phyloP scores from a whole-genome alignment of 73 alveolate genomes.

The Paramecium sonneborni region DNA sequence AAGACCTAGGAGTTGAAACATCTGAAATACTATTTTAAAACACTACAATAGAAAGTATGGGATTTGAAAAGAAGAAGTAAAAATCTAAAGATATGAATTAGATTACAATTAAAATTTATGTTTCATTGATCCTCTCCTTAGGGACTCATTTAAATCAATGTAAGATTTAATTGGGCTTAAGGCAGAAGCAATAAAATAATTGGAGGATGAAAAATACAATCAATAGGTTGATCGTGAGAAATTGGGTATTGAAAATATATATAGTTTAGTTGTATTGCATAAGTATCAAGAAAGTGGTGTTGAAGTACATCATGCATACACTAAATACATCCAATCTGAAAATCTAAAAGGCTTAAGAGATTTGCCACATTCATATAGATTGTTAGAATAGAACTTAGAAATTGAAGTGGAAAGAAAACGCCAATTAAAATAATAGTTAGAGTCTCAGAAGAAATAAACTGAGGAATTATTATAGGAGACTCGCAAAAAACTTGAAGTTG shows the following conservation, averaged over 20 bases:
- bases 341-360: constrained; percentile 46
- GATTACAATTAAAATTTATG: background rate
- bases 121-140: constrained; percentile 41
- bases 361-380: constrained; percentile 16
- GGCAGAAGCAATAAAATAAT: constrained; percentile 35
- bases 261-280: constrained; percentile 22
- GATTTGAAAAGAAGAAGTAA: background rate
- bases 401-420: constrained; percentile 38
- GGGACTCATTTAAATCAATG: constrained; percentile 19
- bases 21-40: background rate
- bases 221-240: constrained; percentile 50
- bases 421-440: background rate
- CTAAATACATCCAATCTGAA: constrained; percentile 49
- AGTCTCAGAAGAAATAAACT: background rate
- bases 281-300: constrained; percentile 56
- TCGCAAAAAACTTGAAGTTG: constrained; percentile 59
- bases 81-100: background rate
- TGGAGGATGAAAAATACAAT: constrained; percentile 47
- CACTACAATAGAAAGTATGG: constrained; percentile 12
- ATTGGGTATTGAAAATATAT: background rate
- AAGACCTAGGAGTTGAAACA: background rate
- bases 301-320: constrained; percentile 55
- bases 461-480: constrained; percentile 21
- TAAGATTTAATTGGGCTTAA: background rate
- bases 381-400: constrained; percentile 7